Base-by-base conservation (phyloP, 768 basidiomycete species). In the Calvatia gigantea region DNA sequence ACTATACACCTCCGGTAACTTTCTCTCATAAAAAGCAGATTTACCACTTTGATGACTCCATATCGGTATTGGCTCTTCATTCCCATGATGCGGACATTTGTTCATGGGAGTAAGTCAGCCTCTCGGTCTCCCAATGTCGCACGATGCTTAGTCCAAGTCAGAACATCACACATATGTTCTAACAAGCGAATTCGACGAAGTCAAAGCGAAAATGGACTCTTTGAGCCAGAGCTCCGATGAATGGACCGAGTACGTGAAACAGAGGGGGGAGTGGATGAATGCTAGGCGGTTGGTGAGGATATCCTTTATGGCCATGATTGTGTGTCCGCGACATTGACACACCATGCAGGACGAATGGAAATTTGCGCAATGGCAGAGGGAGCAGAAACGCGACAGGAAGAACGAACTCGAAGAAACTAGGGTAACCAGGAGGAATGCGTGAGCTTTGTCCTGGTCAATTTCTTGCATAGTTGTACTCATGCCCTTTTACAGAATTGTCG, bases 351-450 rank as follows among this genome's bases (percentile, higher is more conserved):
- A 54, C 11, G 43, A 54, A 14, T 38, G 32, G 32, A 29, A 48
- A 28, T 54, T 54, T 29, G 19, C 25, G 28, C 43, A 27, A 8
- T 54, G 53, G 53, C 31, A 45, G 44, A 45, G 21, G 23, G 42
- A 44, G 9, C 53, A 28, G 39, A 44, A 42, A 52, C 11, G 46
- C 23, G 45, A 58, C n/a, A 56, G 32, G 14, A 55, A 51, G 39
- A 54, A 56, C 25, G 48, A 54, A 32, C 54, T 60, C 2, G 45
- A 58, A n/a, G 15, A 48, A 4, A 35, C 61, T 6, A 55, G 62
- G n/a, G 17, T 29, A 15, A 49, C 45, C 25, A 57, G 64, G 38
- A 51, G 56, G 33, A 35, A 47, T 29, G 58, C 31, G 64, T 65
- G 47, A 7, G 64, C 54, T 31, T 27, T 21, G 35, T 15, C 4